A percentile compares a stretch with the other conserved stretches of the same genome.
These are phyloP conservation scores for Colletotrichum tropicicola DNA, from an alignment of 2,329 filamentous ascomycete species.

Conservation along the genomic window DNA sequence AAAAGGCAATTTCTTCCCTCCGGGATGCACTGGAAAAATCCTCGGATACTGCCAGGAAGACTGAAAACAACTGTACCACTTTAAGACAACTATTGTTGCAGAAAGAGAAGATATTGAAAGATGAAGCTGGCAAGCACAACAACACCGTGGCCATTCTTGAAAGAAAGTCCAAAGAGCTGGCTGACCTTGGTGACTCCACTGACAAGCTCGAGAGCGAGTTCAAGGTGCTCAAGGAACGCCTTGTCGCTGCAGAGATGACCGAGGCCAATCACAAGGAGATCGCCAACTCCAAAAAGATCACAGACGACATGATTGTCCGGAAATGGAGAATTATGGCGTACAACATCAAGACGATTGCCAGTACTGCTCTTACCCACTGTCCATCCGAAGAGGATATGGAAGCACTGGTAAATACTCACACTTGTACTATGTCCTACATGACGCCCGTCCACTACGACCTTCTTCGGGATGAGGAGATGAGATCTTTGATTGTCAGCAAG, in stretches of 20 bases:
- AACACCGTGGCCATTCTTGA: too few relatives aligned
- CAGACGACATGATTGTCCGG: constrained; percentile 21
- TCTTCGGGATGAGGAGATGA: neutral
- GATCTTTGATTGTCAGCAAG: neutral
- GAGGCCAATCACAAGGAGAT: neutral
- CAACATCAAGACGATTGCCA: constrained; percentile 28
- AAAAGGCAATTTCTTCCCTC: too few relatives aligned
- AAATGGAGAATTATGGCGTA: constrained; percentile 33
- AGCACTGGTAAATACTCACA: neutral
- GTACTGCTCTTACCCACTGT: neutral
- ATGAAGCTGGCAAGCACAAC: too few relatives aligned
- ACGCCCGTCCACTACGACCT: neutral
- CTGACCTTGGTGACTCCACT: too few relatives aligned
- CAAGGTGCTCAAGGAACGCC: neutral
- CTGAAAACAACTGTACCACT: too few relatives aligned
- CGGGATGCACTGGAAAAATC: too few relatives aligned
- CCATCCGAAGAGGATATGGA: neutral
- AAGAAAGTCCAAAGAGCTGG: too few relatives aligned
- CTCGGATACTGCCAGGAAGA: too few relatives aligned
- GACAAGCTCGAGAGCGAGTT: neutral
- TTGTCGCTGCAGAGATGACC: neutral
- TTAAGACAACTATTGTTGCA: too few relatives aligned
- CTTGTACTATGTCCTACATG: too few relatives aligned
- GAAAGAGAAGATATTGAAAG: too few relatives aligned
- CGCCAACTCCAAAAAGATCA: constrained; percentile 20